Base-by-base conservation (phyloP, 768 basidiomycete species). In the Rhodotorula kratochvilovae region DNA sequence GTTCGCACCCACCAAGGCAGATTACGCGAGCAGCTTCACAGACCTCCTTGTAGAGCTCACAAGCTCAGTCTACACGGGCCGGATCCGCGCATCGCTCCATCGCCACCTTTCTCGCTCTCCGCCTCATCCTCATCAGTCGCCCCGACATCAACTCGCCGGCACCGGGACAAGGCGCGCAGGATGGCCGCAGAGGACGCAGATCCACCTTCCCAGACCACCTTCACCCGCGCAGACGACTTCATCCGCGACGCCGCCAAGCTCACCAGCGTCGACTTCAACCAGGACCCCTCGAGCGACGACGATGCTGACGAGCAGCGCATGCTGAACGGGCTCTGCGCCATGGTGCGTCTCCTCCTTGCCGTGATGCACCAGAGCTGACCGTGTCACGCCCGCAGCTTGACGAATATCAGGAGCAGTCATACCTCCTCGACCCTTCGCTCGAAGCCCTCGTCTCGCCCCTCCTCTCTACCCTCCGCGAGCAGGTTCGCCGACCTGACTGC, bases 351-450 rank as follows among this genome's bases (percentile, higher is more conserved):
- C 13, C 1, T 35, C 31, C 21, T 23, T 23, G 5, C 8, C n/a
- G 5, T n/a, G 4, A 43, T 31, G 0, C 2, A 13, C 25, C 21
- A 48, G 5, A 5, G 7, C 53, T 12, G 48, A 45, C 48, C 39
- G 46, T 13, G 33, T 25, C 17, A 2, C 65, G 39, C 31, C 3
- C 31, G 10, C 35, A 97, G 95, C 85, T 97, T 39, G 86, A 86
- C 78, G 86, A 88, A 78, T 97, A 95, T 78, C 93, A 95, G 79
- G 94, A 98, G 71, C 91, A 95, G 75, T 84, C 93, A 5, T 91
- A 92, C 79, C 85, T 99, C 6, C 84, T 98, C 21, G 96, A 99
- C 79, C 93, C 95, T 48, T 88, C 85, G 75, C 84, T 99, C 29
- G 90, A 94, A 77, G 79, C 82, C 43, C 86, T 99, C 66, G 85